Percentiles rank a stretch among this genome's conserved stretches.
phyloP scores from a whole-genome alignment of 1,284 basidiomycete genomes.

The Erythrobasidium hasegawianum region DNA sequence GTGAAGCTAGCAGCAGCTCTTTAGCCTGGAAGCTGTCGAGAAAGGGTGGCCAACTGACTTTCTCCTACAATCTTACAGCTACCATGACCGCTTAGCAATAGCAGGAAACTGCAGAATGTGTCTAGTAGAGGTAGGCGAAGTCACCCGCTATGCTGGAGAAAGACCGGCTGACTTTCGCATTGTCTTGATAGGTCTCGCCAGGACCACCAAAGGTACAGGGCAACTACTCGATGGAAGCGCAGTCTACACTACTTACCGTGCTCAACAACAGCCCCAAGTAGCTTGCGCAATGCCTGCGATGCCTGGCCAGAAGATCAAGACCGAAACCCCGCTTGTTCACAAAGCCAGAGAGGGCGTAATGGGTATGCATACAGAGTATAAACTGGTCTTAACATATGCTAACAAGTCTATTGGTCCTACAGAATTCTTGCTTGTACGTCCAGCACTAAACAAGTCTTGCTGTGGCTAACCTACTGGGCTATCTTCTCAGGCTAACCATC shows the following conservation, averaged over 20 bases:
- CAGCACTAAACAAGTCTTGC: too few species aligned
- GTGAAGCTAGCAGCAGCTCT: too few species aligned
- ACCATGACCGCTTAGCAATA: slow-evolving; percentile 9
- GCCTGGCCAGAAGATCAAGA: slow-evolving; percentile 90
- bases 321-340: slow-evolving; percentile 90
- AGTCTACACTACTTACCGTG: too few species aligned
- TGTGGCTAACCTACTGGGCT: too few species aligned
- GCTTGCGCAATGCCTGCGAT: slow-evolving; percentile 89
- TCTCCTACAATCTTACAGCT: not conserved
- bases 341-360: slow-evolving; percentile 97
- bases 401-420: too few species aligned
- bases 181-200: slow-evolving; percentile 60
- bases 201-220: slow-evolving; percentile 33
- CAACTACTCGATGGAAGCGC: too few species aligned
- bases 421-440: too few species aligned
- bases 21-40: not conserved
- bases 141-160: too few species aligned
- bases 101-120: slow-evolving; percentile 63
- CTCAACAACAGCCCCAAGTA: slow-evolving; percentile 3
- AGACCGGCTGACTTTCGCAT: too few species aligned
- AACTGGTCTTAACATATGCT: too few species aligned
- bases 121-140: not conserved
- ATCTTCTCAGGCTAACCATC: too few species aligned
- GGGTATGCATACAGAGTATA: slow-evolving; percentile 89
- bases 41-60: not conserved